Conservation (phyloP, 2,329 filamentous ascomycete species). For the Epichloe hybrida region DNA sequence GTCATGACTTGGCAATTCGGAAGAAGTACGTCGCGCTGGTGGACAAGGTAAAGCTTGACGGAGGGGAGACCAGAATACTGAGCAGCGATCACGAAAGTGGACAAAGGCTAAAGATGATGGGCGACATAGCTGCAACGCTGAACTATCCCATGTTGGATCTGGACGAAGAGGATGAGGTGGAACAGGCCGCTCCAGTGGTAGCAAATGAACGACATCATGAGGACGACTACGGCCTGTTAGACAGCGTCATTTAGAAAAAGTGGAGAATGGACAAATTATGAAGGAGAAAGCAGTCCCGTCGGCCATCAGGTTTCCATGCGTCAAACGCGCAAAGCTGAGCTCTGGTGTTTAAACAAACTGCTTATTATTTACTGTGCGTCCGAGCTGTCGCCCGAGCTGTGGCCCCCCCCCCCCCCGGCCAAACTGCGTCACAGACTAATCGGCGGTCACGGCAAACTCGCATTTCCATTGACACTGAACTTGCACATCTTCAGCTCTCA, state of each 20-base stretch:
- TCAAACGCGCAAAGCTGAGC: too few relatives aligned
- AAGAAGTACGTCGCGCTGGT: conserved; percentile 75
- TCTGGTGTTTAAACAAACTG: neutral
- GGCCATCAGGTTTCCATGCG: too few relatives aligned
- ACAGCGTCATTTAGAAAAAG: conserved; percentile 20
- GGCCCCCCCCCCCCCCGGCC: too few relatives aligned
- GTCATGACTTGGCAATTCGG: conserved; percentile 61
- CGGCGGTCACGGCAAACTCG: too few relatives aligned
- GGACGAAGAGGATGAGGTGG: conserved; percentile 51
- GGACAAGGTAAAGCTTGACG: conserved; percentile 74
- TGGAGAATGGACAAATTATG: too few relatives aligned
- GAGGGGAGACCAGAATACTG: conserved; percentile 77
- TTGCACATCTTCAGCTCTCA: too few relatives aligned
- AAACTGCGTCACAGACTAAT: too few relatives aligned
- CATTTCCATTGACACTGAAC: too few relatives aligned
- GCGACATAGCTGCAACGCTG: conserved; percentile 77
- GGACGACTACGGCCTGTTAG: conserved; percentile 17
- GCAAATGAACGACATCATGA: conserved; percentile 11
- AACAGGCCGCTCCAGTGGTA: conserved; percentile 9
- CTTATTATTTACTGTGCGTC: too few relatives aligned
- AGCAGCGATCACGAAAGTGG: conserved; percentile 94
- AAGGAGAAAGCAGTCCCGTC: neutral
- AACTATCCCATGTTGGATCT: conserved; percentile 79
- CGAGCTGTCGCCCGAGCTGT: too few relatives aligned
- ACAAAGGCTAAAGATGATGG: conserved; percentile 66